phyloP scores from a whole-genome alignment of 176 grass and related monocot species.

The Juncus effusus region DNA sequence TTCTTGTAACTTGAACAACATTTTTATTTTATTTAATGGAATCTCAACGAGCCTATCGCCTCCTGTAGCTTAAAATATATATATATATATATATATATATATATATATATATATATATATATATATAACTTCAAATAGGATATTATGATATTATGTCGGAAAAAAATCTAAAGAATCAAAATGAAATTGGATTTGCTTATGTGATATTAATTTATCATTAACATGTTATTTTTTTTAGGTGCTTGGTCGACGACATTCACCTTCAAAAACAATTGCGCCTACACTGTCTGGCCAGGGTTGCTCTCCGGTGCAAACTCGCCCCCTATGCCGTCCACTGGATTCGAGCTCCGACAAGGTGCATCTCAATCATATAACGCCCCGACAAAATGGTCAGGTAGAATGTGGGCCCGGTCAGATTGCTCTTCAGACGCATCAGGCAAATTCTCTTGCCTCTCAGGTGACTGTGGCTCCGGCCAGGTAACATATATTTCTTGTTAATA shows the following conservation, averaged over 20 bases:
- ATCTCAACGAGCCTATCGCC: too few species aligned
- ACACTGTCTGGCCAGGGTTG: slow-evolving; percentile 45
- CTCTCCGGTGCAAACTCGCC: slow-evolving; percentile 1
- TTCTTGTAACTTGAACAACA: too few species aligned
- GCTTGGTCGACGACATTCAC: slow-evolving; percentile 30
- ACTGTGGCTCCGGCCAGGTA: slow-evolving; percentile 24
- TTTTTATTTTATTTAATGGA: too few species aligned
- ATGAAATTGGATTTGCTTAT: not conserved
- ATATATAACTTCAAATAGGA: not conserved
- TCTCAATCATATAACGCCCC: not conserved
- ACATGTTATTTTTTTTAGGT: slow-evolving; percentile 11
- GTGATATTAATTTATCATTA: not conserved
- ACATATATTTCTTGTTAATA: not conserved
- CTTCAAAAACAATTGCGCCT: slow-evolving; percentile 43
- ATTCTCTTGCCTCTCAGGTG: slow-evolving; percentile 41
- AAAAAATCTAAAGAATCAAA: not conserved
- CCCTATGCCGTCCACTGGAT: slow-evolving; percentile 38
- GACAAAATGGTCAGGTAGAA: slow-evolving; percentile 39
- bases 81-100: too few species aligned
- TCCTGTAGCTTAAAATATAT: too few species aligned
- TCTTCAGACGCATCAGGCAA: slow-evolving; percentile 23
- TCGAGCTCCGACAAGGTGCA: slow-evolving; percentile 20
- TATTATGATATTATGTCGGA: not conserved
- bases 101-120: too few species aligned
- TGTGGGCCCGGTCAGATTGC: slow-evolving; percentile 44